Evolutionary conservation across 139 green algal species (phyloP).

Genomic region (Coelastrella sp.): DNA sequence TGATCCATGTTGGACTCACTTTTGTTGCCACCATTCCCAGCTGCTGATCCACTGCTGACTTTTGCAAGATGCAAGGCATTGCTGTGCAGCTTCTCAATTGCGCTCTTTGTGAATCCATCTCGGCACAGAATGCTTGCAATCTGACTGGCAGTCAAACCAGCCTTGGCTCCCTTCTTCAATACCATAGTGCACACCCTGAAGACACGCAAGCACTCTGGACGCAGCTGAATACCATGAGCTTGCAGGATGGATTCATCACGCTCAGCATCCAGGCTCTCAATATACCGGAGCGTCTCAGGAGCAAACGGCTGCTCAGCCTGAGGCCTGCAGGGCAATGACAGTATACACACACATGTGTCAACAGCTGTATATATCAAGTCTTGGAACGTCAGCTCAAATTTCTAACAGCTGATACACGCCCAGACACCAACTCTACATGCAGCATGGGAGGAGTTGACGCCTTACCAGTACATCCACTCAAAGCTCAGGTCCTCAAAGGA

Average conservation of each 20-base stretch:
- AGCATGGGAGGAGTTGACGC: neutral
- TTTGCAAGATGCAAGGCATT: slow-evolving; percentile 40
- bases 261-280: slow-evolving; percentile 60
- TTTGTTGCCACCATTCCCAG: neutral
- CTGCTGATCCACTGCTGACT: neutral
- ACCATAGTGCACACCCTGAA: slow-evolving; percentile 63
- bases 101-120: slow-evolving; percentile 51
- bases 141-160: slow-evolving; percentile 58
- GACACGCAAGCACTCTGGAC: slow-evolving; percentile 69
- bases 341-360: too few species aligned
- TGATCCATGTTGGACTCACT: neutral
- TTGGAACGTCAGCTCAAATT: too few species aligned
- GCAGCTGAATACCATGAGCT: slow-evolving; percentile 58
- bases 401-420: too few species aligned
- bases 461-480: slow-evolving; percentile 70
- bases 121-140: slow-evolving; percentile 66
- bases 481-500: slow-evolving; percentile 72
- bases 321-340: slow-evolving; percentile 49
- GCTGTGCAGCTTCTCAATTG: slow-evolving; percentile 66
- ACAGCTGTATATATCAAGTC: neutral
- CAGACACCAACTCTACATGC: neutral
- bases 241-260: slow-evolving; percentile 60
- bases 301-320: slow-evolving; percentile 65
- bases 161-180: slow-evolving; percentile 61
- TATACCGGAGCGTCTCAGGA: slow-evolving; percentile 58